A percentile compares a stretch with the other conserved stretches of the same genome.
Conservation (phyloP, 1,139 yeast species). For the Debaryomyces sp. region DNA sequence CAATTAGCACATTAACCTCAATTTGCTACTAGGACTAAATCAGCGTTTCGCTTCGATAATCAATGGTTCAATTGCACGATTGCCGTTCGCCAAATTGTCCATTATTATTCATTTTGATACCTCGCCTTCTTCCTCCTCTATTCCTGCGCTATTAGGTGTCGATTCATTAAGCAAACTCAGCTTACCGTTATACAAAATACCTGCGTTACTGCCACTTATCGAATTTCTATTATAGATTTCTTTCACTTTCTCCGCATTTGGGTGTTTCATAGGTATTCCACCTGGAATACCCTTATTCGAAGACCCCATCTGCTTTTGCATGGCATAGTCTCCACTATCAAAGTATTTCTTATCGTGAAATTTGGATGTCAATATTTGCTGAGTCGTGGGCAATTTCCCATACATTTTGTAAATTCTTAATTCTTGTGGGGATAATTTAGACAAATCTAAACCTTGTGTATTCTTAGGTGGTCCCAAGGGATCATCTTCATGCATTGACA, state of each 20-base stretch:
- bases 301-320: slow-evolving; percentile 64
- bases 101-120: neutral
- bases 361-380: slow-evolving; percentile 78
- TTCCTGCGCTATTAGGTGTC: slow-evolving; percentile 25
- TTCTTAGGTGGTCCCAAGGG: slow-evolving; percentile 52
- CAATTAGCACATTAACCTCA: neutral
- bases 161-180: slow-evolving; percentile 48
- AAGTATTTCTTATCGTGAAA: slow-evolving; percentile 89
- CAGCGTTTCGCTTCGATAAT: neutral
- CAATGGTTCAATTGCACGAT: neutral
- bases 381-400: slow-evolving; percentile 86
- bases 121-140: slow-evolving; percentile 22
- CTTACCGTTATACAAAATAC: slow-evolving; percentile 50
- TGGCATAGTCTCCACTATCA: slow-evolving; percentile 97
- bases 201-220: slow-evolving; percentile 48
- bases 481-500: slow-evolving; percentile 40
- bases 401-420: slow-evolving; percentile 73
- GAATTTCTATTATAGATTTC: slow-evolving; percentile 50
- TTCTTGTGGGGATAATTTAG: slow-evolving; percentile 68
- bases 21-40: neutral
- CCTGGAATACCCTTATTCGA: slow-evolving; percentile 29
- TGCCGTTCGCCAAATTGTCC: neutral
- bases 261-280: slow-evolving; percentile 48
- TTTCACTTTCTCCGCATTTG: slow-evolving; percentile 52
- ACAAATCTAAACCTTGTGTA: slow-evolving; percentile 53